Percentiles rank a stretch among this genome's conserved stretches.
phyloP scores from a whole-genome alignment of 139 green algal genomes.

The Chlorella sorokiniana region DNA sequence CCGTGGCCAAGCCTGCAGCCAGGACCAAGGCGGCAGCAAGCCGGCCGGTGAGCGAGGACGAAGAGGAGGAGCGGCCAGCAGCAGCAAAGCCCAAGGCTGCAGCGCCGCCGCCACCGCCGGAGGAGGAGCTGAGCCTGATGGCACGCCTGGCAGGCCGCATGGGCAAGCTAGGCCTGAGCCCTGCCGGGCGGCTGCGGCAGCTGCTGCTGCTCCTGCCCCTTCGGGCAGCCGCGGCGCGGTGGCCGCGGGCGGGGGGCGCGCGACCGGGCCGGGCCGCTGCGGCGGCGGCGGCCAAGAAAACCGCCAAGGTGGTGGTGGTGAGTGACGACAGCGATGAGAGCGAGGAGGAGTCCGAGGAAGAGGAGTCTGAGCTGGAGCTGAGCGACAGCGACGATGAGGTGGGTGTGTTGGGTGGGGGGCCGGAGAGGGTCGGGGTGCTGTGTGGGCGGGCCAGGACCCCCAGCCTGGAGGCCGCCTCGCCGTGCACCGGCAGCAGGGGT shows the following conservation, averaged over 20 bases:
- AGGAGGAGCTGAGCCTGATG: constrained; percentile 51
- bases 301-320: constrained; percentile 14
- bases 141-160: constrained; percentile 53
- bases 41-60: not conserved
- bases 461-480: not conserved
- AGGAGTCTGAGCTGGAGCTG: not conserved
- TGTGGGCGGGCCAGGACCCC: too few species aligned
- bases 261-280: constrained; percentile 11
- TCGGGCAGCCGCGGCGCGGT: not conserved
- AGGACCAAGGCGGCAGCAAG: constrained; percentile 24
- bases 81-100: not conserved
- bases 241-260: not conserved
- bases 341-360: constrained; percentile 13
- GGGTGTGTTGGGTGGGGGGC: not conserved
- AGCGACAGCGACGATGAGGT: constrained; percentile 7
- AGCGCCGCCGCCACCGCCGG: constrained; percentile 31
- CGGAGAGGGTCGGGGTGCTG: too few species aligned
- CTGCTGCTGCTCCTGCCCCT: not conserved
- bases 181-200: not conserved
- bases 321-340: not conserved
- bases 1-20: constrained; percentile 12
- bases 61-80: not conserved
- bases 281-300: constrained; percentile 27
- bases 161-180: constrained; percentile 30
- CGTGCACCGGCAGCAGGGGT: not conserved